Evolutionary conservation across 371 early-diverging fungal species (phyloP).

Genomic region (Mortierella sp.): DNA sequence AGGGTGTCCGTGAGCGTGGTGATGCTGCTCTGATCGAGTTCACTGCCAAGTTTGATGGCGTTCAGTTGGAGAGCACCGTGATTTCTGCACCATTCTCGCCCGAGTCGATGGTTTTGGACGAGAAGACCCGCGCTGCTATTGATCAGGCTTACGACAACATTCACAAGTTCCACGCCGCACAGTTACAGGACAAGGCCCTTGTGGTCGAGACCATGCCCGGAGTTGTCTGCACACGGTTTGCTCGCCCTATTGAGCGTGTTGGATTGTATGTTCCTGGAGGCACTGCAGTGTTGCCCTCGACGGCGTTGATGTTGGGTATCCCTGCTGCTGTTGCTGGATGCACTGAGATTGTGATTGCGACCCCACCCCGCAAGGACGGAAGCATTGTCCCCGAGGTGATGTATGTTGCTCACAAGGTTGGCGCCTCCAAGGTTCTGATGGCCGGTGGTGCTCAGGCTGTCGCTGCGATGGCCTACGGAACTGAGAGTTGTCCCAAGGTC

Average conservation of each 20-base stretch:
- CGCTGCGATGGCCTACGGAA: constrained; percentile 98
- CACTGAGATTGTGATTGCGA: constrained; percentile 94
- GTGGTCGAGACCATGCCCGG: constrained; percentile 98
- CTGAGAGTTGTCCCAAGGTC: constrained; percentile 95
- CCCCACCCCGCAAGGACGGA: constrained; percentile 95
- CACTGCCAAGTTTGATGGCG: constrained; percentile 94
- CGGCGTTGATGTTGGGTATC: constrained; percentile 96
- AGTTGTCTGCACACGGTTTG: constrained; percentile 92
- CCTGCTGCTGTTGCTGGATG: constrained; percentile 99
- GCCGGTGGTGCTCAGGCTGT: constrained; percentile 99
- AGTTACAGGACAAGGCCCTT: constrained; percentile 79
- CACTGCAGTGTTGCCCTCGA: constrained; percentile 96
- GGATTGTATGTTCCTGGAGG: constrained; percentile 99
- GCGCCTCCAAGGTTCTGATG: constrained; percentile 89
- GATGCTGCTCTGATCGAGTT: constrained; percentile 89
- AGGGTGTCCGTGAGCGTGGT: constrained; percentile 85
- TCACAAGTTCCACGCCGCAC: constrained; percentile 94
- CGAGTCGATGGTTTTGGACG: constrained; percentile 76
- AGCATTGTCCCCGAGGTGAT: constrained; percentile 94
- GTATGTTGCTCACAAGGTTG: constrained; percentile 98
- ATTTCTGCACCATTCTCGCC: constrained; percentile 89
- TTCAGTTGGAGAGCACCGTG: constrained; percentile 76
- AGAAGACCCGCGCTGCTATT: constrained; percentile 84
- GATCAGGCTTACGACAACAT: constrained; percentile 96
- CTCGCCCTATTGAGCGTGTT: constrained; percentile 94